phyloP scores from a whole-genome alignment of 2,329 filamentous ascomycete genomes.

The Alternaria triticina region DNA sequence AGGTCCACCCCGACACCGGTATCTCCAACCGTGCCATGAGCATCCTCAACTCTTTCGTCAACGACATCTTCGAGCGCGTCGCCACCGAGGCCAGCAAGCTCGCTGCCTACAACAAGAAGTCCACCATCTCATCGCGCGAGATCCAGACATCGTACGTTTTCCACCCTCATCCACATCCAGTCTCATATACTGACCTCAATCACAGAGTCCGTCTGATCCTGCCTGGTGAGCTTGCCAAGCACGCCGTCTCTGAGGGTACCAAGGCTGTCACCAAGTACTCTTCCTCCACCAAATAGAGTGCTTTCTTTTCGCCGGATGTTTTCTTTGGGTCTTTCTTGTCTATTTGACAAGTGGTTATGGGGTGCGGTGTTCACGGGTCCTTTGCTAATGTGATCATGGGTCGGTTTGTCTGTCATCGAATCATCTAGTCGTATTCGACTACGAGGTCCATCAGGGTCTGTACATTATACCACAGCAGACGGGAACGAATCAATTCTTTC shows the following conservation, averaged over 20 bases:
- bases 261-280: constrained; percentile 99
- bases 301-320: constrained; percentile 47
- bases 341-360: constrained; percentile 56
- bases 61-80: constrained; percentile 99
- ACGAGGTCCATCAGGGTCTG: constrained; percentile 48
- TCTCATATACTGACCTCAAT: constrained; percentile 32
- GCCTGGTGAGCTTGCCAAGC: constrained; percentile 98
- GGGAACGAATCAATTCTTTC: constrained; percentile 51
- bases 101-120: constrained; percentile 99
- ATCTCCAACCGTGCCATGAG: constrained; percentile 99
- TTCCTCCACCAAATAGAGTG: constrained; percentile 93
- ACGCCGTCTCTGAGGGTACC: constrained; percentile 98
- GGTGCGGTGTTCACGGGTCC: constrained; percentile 53
- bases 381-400: constrained; percentile 60
- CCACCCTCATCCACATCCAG: neutral
- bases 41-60: constrained; percentile 99
- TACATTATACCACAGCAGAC: constrained; percentile 52
- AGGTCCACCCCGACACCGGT: constrained; percentile 99
- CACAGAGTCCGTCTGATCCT: constrained; percentile 88
- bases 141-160: constrained; percentile 88
- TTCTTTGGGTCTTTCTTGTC: constrained; percentile 60
- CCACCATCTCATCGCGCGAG: constrained; percentile 98
- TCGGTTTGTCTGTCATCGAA: constrained; percentile 53
- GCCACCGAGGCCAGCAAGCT: constrained; percentile 99
- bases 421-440: constrained; percentile 48